These are phyloP conservation scores for Penicillium canariense DNA, from an alignment of 495 filamentous ascomycete species.

Conservation along the genomic window DNA sequence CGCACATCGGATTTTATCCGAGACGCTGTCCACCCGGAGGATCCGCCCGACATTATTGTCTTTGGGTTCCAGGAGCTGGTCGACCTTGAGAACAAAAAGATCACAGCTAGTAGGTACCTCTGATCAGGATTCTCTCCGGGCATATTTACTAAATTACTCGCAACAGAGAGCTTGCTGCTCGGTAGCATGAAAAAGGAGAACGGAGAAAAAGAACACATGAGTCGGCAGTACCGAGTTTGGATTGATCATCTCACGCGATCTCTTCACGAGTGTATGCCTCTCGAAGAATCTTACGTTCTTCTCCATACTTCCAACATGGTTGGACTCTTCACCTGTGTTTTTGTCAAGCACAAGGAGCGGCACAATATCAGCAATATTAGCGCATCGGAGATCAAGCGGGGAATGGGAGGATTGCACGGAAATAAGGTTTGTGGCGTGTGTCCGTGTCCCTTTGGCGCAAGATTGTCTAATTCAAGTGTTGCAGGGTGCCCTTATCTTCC, in stretches of 20 bases:
- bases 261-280: constrained; percentile 80
- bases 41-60: constrained; percentile 83
- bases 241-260: constrained; percentile 77
- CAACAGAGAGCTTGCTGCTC: constrained; percentile 61
- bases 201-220: constrained; percentile 89
- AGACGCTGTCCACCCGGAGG: constrained; percentile 64
- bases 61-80: constrained; percentile 99
- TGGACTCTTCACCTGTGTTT: constrained; percentile 92
- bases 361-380: constrained; percentile 71
- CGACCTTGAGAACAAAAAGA: constrained; percentile 93
- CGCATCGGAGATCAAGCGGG: constrained; percentile 84
- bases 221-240: constrained; percentile 96
- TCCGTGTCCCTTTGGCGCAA: background rate
- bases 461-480: constrained; percentile 13
- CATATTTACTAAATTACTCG: constrained; percentile 20
- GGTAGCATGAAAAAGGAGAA: constrained; percentile 83
- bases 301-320: constrained; percentile 87
- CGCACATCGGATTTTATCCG: constrained; percentile 75
- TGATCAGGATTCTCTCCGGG: background rate
- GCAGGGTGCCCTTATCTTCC: constrained; percentile 82
- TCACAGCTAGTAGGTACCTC: constrained; percentile 75
- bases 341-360: constrained; percentile 77
- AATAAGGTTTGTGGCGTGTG: constrained; percentile 66
- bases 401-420: constrained; percentile 88
- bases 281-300: constrained; percentile 74